Conservation (phyloP, 2,329 filamentous ascomycete genomes). For the Elsinoe arachidis region DNA sequence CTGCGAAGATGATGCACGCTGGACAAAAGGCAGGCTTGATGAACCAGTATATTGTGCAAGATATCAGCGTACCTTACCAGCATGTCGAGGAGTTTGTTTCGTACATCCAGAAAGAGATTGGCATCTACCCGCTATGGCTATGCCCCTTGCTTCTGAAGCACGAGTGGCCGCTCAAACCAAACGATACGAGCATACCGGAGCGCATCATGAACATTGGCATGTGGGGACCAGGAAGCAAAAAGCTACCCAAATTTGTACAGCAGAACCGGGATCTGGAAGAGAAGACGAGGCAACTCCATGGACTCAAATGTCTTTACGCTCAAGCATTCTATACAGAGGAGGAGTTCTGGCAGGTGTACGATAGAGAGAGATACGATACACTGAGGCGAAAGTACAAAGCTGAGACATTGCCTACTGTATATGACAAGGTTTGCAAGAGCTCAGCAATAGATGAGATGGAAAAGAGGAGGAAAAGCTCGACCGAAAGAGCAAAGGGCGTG, state of each 20-base stretch:
- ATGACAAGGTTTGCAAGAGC: conserved; percentile 52
- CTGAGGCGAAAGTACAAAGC: conserved; percentile 57
- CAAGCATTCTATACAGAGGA: conserved; percentile 72
- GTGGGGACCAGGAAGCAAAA: conserved; percentile 65
- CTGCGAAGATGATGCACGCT: conserved; percentile 53
- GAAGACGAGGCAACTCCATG: conserved; percentile 59
- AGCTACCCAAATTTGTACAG: conserved; percentile 51
- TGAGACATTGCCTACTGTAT: conserved; percentile 54
- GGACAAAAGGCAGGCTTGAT: conserved; percentile 51
- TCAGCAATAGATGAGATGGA: conserved; percentile 5
- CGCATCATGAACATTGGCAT: conserved; percentile 53
- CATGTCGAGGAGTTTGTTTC: conserved; percentile 44
- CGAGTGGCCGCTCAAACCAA: conserved; percentile 11
- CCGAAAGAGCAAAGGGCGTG: background rate
- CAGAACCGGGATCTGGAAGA: conserved; percentile 64
- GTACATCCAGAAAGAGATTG: conserved; percentile 41
- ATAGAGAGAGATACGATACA: conserved; percentile 51
- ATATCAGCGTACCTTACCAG: conserved; percentile 50
- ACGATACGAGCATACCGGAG: conserved; percentile 18
- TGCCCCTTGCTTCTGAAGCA: conserved; percentile 38
- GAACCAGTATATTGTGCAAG: conserved; percentile 52
- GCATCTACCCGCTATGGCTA: conserved; percentile 51
- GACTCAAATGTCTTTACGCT: conserved; percentile 81
- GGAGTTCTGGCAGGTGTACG: conserved; percentile 61
- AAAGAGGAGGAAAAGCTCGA: background rate